Base-by-base conservation (phyloP, 1,284 basidiomycete genomes). In the Trametes hirsuta region DNA sequence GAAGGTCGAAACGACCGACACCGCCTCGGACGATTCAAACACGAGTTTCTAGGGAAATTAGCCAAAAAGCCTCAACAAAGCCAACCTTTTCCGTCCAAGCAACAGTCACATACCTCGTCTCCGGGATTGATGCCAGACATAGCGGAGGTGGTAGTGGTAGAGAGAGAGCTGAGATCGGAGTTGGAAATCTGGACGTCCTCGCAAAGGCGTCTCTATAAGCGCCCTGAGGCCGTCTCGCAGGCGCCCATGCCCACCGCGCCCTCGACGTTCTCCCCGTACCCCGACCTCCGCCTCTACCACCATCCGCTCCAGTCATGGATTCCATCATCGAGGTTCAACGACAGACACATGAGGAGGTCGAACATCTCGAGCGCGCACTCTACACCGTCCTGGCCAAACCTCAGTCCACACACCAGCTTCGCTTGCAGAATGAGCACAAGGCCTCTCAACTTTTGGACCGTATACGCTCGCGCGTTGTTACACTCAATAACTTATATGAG, bases 1-100 rank as follows among this genome's bases (percentile, higher is more conserved):
- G 76, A 96, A 95, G 56, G 89, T 91, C 47, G 88, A 88, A 57
- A 92, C 81, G 47, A 93, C 90, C 40, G 93, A 91, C 70, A 99
- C 91, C 18, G 93, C 88, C 79, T 99, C 97, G 55, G 95, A 98
- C 47, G 95, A 97, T 80, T 99, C 97, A 71, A 99, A 99, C 18
- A 95, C 89, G 70, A 98, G 90, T 91, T 98, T 96, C 84, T 91
- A 14, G 1, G 14, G 14, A 35, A 36, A 6, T 25, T 0, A 4
- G 41, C 1, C 22, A 3, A 1, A 47, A 11, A 15, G 3, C 11
- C 14, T 57, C 24, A 55, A 40, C 30, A 30, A 30, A 4, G 30
- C 30, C 30, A 5, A 30, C 30, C 8, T 30, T 30, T 30, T 30
- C 30, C 4, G 30, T 30, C 5, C 11, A 24, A n/a, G 11, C 15